A percentile compares a stretch with the other conserved stretches of the same genome.
Evolutionary conservation across 805 yeast genomes (phyloP).

Genomic region (Kazachstania taianensis): DNA sequence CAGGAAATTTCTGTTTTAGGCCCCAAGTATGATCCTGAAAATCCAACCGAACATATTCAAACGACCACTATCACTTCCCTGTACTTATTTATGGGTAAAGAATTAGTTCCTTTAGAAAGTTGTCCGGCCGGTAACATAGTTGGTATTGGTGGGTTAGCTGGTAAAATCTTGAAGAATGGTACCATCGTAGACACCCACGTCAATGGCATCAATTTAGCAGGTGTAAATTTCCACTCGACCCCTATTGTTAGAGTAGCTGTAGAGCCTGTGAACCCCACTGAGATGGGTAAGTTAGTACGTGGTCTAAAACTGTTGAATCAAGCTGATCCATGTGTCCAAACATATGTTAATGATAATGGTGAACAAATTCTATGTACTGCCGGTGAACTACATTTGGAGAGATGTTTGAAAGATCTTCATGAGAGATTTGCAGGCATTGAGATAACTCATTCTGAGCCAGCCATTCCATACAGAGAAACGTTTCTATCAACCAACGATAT

Average conservation of each 20-base stretch:
- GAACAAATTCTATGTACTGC: conserved; percentile 92
- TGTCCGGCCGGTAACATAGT: conserved; percentile 95
- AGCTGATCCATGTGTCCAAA: conserved; percentile 92
- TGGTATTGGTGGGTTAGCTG: conserved; percentile 86
- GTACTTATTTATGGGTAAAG: conserved; percentile 86
- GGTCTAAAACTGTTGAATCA: conserved; percentile 73
- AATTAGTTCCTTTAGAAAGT: conserved; percentile 59
- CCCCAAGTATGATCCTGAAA: conserved; percentile 72
- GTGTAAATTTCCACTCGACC: conserved; percentile 61
- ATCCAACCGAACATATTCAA: conserved; percentile 45
- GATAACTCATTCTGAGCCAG: conserved; percentile 79
- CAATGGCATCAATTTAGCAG: conserved; percentile 67
- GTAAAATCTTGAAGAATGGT: conserved; percentile 74
- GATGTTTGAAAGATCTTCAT: conserved; percentile 82
- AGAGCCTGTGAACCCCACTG: conserved; percentile 85
- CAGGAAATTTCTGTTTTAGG: conserved; percentile 68
- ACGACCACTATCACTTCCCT: conserved; percentile 57
- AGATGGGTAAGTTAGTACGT: conserved; percentile 60
- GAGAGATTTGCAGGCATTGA: conserved; percentile 91
- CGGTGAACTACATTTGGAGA: conserved; percentile 90
- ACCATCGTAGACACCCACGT: conserved; percentile 54
- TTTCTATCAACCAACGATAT: conserved; percentile 43
- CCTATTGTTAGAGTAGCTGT: conserved; percentile 92
- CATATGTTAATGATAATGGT: conserved; percentile 78
- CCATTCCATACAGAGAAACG: conserved; percentile 89